Conservation (phyloP, 805 yeast species). For the Kluyveromyces siamensis region DNA sequence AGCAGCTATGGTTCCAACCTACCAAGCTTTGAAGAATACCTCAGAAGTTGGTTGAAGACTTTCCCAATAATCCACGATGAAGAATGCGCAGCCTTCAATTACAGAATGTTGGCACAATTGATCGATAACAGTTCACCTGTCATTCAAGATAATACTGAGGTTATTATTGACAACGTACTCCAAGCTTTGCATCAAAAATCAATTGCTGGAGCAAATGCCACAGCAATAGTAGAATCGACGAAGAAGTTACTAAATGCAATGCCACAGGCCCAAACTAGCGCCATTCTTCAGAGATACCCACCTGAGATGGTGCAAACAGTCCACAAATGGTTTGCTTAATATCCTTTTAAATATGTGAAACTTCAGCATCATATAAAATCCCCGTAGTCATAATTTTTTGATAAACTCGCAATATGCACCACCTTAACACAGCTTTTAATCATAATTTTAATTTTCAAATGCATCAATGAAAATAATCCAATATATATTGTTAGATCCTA, state of each 20-base stretch:
- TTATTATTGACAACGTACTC: slow-evolving; percentile 58
- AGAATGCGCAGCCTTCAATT: slow-evolving; percentile 81
- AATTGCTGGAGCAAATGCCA: slow-evolving; percentile 64
- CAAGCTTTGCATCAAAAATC: slow-evolving; percentile 66
- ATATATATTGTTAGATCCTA: background rate
- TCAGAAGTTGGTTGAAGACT: slow-evolving; percentile 69
- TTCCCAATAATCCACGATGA: slow-evolving; percentile 79
- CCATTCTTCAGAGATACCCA: slow-evolving; percentile 52
- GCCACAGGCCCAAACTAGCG: slow-evolving; percentile 63
- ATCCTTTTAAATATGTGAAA: background rate
- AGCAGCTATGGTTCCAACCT: slow-evolving; percentile 50
- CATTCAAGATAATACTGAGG: slow-evolving; percentile 44
- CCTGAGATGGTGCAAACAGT: slow-evolving; percentile 51
- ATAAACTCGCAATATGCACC: background rate
- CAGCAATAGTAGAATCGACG: slow-evolving; percentile 49
- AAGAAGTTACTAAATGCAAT: slow-evolving; percentile 54
- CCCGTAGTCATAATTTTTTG: background rate
- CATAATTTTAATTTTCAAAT: too few species aligned
- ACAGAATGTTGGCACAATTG: slow-evolving; percentile 63
- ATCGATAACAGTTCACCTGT: slow-evolving; percentile 59
- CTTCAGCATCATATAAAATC: background rate
- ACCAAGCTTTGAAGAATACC: slow-evolving; percentile 53
- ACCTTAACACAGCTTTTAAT: too few species aligned
- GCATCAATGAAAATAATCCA: too few species aligned
- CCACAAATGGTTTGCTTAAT: slow-evolving; percentile 46